Percentiles rank a stretch among this genome's conserved stretches.
These are phyloP conservation scores for Metschnikowia aberdeeniae DNA, from an alignment of 805 yeast genomes.

Conservation along the genomic window DNA sequence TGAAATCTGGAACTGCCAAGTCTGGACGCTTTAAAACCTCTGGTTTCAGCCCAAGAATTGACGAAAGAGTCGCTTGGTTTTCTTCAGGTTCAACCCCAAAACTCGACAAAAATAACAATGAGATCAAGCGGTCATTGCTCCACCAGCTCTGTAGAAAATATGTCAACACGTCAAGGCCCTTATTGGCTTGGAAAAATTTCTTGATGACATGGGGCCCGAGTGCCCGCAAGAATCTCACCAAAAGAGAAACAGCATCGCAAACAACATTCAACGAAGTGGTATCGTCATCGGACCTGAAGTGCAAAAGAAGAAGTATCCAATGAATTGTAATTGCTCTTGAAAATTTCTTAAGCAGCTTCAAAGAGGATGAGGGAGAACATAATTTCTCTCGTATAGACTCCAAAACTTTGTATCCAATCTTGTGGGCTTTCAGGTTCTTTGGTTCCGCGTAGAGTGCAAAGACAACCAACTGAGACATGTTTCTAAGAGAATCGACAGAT, in stretches of 20 bases:
- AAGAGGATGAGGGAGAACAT: conserved; percentile 37
- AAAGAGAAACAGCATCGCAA: conserved; percentile 39
- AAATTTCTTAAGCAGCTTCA: conserved; percentile 39
- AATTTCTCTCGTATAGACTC: conserved; percentile 33
- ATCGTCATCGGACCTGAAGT: conserved; percentile 21
- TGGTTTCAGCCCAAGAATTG: conserved; percentile 1
- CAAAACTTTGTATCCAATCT: conserved; percentile 31
- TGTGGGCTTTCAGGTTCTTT: conserved; percentile 27
- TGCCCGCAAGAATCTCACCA: conserved; percentile 46
- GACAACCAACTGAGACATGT: conserved; percentile 46
- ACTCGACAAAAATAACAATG: conserved; percentile 41
- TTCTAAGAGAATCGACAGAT: conserved; percentile 50
- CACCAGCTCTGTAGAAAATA: conserved; percentile 46
- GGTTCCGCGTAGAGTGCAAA: conserved; percentile 44
- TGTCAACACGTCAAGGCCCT: conserved; percentile 49
- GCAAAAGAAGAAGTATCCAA: conserved; percentile 56
- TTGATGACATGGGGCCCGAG: conserved; percentile 45
- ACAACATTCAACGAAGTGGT: conserved; percentile 30
- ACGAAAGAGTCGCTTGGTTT: background rate
- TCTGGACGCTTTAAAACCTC: conserved; percentile 3
- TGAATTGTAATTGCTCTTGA: conserved; percentile 58
- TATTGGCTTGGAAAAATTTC: conserved; percentile 44
- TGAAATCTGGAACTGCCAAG: conserved; percentile 42
- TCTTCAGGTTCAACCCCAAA: conserved; percentile 37
- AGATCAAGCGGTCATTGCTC: conserved; percentile 42